Evolutionary conservation across 495 filamentous ascomycete genomes (phyloP).

Genomic region (Penicillium robsamsonii): DNA sequence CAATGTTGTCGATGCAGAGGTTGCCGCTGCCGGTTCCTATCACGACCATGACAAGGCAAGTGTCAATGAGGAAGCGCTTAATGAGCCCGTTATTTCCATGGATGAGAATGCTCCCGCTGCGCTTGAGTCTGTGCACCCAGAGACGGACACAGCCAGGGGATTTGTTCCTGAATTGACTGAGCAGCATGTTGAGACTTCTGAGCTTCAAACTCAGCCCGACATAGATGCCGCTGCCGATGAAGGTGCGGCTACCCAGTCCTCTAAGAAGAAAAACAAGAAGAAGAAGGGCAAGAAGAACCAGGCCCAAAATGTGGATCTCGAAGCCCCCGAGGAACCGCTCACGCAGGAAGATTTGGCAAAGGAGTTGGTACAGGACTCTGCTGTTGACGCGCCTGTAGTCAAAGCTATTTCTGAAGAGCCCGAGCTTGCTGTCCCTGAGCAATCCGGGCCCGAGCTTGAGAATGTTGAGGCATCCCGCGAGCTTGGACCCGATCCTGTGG

Average conservation of each 20-base stretch:
- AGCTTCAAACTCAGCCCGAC: slow-evolving; percentile 3
- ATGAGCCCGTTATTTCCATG: slow-evolving; percentile 19
- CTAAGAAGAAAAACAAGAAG: slow-evolving; percentile 42
- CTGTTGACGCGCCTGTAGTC: background rate
- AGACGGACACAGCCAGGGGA: slow-evolving; percentile 14
- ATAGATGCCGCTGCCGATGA: slow-evolving; percentile 22
- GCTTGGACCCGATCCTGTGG: slow-evolving; percentile 3
- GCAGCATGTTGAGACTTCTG: slow-evolving; percentile 3
- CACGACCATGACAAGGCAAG: slow-evolving; percentile 1
- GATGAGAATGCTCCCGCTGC: slow-evolving; percentile 14
- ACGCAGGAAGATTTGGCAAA: background rate
- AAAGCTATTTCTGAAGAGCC: slow-evolving; percentile 9
- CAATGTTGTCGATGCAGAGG: slow-evolving; percentile 30
- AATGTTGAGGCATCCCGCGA: slow-evolving; percentile 7
- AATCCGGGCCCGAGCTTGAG: slow-evolving; percentile 9
- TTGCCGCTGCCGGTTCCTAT: slow-evolving; percentile 12
- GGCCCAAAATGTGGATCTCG: slow-evolving; percentile 20
- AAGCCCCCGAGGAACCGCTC: background rate
- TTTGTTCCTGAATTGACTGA: slow-evolving; percentile 3
- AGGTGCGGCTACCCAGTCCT: slow-evolving; percentile 14
- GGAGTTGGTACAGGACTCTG: slow-evolving; percentile 3
- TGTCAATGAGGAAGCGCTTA: slow-evolving; percentile 1
- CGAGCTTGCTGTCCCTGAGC: background rate
- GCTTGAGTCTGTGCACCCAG: background rate
- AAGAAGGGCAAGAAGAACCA: slow-evolving; percentile 37